These are phyloP conservation scores for Nigrospora osmanthi DNA, from an alignment of 2,329 filamentous ascomycete genomes.

Conservation along the genomic window DNA sequence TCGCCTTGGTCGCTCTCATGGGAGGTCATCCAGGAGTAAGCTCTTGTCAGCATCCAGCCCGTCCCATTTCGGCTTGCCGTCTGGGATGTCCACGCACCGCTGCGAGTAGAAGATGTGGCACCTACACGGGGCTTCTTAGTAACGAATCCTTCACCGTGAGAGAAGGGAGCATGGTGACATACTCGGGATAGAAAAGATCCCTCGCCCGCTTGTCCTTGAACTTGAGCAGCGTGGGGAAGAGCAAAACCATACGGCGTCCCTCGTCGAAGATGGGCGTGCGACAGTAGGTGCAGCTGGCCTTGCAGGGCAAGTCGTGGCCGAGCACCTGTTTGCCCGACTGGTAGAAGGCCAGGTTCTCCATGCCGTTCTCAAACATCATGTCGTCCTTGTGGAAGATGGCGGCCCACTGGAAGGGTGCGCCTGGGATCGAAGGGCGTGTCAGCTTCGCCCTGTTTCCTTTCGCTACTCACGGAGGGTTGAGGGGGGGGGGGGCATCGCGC, in stretches of 20 bases:
- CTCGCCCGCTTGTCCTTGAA: conserved; percentile 47
- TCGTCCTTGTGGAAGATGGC: conserved; percentile 79
- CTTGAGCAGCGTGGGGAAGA: conserved; percentile 70
- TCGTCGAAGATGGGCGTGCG: conserved; percentile 81
- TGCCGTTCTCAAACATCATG: conserved; percentile 59
- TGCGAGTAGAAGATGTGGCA: conserved; percentile 75
- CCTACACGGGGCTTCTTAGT: conserved; percentile 8
- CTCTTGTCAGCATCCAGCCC: conserved; percentile 45
- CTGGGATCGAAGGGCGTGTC: conserved; percentile 24
- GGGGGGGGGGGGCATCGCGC: neutral
- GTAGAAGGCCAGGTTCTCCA: conserved; percentile 62
- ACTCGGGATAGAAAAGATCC: conserved; percentile 57
- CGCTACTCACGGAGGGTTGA: no score
- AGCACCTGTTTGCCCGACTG: conserved; percentile 51
- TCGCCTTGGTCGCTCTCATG: neutral
- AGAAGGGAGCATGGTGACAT: conserved; percentile 14
- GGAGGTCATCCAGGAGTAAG: conserved; percentile 16
- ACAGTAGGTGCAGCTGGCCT: conserved; percentile 70
- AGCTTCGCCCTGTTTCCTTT: neutral
- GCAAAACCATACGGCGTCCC: conserved; percentile 71
- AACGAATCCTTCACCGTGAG: neutral
- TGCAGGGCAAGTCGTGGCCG: conserved; percentile 68
- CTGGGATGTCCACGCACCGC: conserved; percentile 66
- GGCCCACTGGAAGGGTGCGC: conserved; percentile 84
- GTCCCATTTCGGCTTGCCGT: conserved; percentile 73